phyloP scores from a whole-genome alignment of 2,329 filamentous ascomycete genomes.

The Talaromyces sp. region DNA sequence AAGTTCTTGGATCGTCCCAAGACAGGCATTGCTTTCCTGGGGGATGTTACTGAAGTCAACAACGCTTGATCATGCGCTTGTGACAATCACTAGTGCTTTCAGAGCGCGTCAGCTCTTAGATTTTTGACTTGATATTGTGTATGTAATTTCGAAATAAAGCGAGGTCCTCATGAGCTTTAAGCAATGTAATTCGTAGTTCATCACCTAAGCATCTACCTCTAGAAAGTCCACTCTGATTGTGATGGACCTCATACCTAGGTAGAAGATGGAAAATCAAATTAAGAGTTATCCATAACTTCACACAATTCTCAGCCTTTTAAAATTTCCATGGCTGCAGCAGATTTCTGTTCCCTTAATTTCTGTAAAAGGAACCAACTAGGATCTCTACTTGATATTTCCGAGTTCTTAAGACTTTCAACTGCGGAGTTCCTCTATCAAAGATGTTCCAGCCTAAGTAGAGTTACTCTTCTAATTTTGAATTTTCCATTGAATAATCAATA shows the following conservation, averaged over 20 bases:
- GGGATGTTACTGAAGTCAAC: conserved; percentile 1
- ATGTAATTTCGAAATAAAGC: not conserved
- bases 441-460: too few relatives aligned
- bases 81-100: not conserved
- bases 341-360: too few relatives aligned
- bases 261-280: too few relatives aligned
- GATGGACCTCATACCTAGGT: not conserved
- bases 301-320: too few relatives aligned
- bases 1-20: not conserved
- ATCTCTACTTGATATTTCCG: too few relatives aligned
- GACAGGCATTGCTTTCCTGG: conserved; percentile 3
- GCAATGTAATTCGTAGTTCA: not conserved
- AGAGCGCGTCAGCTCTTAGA: not conserved
- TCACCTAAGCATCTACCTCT: not conserved
- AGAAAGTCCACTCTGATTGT: not conserved
- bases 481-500: too few relatives aligned
- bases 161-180: not conserved
- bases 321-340: too few relatives aligned
- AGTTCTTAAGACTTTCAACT: too few relatives aligned
- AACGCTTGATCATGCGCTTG: not conserved
- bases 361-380: too few relatives aligned
- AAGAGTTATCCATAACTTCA: too few relatives aligned
- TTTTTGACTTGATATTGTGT: not conserved
- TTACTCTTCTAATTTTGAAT: too few relatives aligned
- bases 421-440: too few relatives aligned